A percentile compares a stretch with the other conserved stretches of the same genome.
Conservation (phyloP, 139 green algal genomes). For the Microglena sp. region DNA sequence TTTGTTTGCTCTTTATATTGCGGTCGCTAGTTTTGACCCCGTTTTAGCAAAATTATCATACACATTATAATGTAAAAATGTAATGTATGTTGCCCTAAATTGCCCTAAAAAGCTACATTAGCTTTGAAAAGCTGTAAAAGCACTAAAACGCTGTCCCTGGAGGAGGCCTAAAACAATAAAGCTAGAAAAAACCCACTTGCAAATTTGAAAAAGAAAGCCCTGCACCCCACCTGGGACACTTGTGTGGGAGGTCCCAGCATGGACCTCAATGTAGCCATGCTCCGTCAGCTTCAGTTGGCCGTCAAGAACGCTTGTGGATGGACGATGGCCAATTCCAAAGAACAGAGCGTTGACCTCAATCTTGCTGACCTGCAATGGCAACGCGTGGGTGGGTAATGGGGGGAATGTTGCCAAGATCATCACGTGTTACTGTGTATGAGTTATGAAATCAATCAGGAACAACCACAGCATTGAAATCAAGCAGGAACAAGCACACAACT, state of each 20-base stretch:
- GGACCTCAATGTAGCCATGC: slow-evolving; percentile 48
- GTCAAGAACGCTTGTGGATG: slow-evolving; percentile 63
- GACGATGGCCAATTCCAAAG: slow-evolving; percentile 87
- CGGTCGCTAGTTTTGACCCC: no score
- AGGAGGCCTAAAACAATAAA: no score
- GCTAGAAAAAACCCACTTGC: no score
- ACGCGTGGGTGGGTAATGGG: neutral
- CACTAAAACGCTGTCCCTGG: no score
- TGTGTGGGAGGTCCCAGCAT: slow-evolving; percentile 41
- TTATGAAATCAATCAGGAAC: neutral
- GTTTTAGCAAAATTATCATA: no score
- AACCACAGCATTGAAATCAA: neutral
- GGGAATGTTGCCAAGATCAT: slow-evolving; percentile 37
- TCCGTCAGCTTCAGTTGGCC: slow-evolving; percentile 56
- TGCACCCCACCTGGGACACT: slow-evolving; percentile 32
- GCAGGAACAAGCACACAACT: neutral
- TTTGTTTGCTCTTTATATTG: no score
- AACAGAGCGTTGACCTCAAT: slow-evolving; percentile 61
- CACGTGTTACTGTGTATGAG: neutral
- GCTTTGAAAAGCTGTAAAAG: no score
- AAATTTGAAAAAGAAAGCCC: no score
- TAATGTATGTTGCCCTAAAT: no score
- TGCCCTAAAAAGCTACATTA: no score
- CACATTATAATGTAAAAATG: no score
- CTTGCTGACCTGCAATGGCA: neutral